Percentiles rank a stretch among this genome's conserved stretches.
phyloP scores from a whole-genome alignment of 257 asterid genomes.

The Gentiana macrophylla region DNA sequence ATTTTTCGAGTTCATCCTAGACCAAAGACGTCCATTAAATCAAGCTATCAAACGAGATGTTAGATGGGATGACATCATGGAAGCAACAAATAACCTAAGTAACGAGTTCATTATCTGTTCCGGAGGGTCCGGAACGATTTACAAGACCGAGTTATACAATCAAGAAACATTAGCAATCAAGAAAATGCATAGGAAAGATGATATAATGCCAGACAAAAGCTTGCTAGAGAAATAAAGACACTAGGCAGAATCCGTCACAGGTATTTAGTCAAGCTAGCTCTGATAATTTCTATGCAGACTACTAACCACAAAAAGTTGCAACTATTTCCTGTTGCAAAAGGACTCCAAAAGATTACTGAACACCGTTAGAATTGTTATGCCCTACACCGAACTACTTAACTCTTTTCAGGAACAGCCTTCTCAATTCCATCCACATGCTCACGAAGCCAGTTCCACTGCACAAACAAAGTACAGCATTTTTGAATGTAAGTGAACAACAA shows the following conservation, averaged over 20 bases:
- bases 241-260: constrained; percentile 82
- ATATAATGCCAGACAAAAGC: constrained; percentile 57
- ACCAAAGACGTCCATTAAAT: constrained; percentile 55
- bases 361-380: too few relatives aligned
- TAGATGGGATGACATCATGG: constrained; percentile 82
- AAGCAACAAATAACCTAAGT: constrained; percentile 76
- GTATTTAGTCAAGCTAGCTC: constrained; percentile 56
- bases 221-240: constrained; percentile 79
- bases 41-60: constrained; percentile 41
- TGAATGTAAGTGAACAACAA: too few relatives aligned
- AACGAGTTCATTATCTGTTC: constrained; percentile 69
- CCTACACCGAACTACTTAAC: too few relatives aligned
- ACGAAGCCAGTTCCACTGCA: too few relatives aligned
- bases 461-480: too few relatives aligned
- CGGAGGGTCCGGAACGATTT: constrained; percentile 84
- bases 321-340: too few relatives aligned
- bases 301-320: too few relatives aligned
- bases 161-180: constrained; percentile 80
- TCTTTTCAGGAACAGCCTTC: too few relatives aligned
- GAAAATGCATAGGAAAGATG: constrained; percentile 58
- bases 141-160: constrained; percentile 53
- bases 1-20: constrained; percentile 51
- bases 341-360: too few relatives aligned
- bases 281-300: too few relatives aligned
- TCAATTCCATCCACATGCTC: too few relatives aligned